Evolutionary conservation across 345 rosid genomes (phyloP), one percentile per base, ranked within the genome.

Genomic region (Microthlaspi erraticum): DNA sequence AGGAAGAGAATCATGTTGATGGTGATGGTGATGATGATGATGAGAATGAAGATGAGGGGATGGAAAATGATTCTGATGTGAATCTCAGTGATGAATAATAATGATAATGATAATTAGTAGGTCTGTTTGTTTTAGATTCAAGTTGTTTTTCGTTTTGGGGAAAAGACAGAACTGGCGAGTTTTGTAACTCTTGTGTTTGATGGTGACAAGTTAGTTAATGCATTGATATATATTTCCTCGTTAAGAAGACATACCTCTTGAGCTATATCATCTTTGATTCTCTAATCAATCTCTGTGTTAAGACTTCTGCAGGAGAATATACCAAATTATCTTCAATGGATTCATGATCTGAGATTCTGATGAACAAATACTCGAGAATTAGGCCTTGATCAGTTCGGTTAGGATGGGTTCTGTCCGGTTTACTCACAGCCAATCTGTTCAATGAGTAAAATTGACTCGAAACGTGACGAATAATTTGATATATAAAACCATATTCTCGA

Each of bases 21-120:
- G 72, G 14, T 38, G 29, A n/a, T 32, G 29, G 14, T 69, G 44
- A 18, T 46, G 46, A 46, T 45, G 50, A 23, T 20, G 11, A 7
- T 20, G 70, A 7, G 17, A 34, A 42, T 64, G 80, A 71, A n/a
- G 72, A 65, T 34, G 80, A 77, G 5, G 73, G 39, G 10, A 66
- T 71, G 70, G 77, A 66, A 45, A 90, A 85, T 31, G 71, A 71
- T 32, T 93, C 98, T 37, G 81, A 81, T 38, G 87, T 75, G 57
- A 85, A 87, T 79, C 86, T 83, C 60, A 85, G 92, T 69, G 89
- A 81, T 62, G 79, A 68, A 23, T 72, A 9, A 38, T 9, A n/a
- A n/a, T 20, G 2, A 10, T 9, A 14, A 49, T 85, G 60, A 74
- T 55, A 8, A 7, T 43, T 32, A 43, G n/a, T 68, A 26, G 54